These are phyloP conservation scores for Apiotrichum montevideense DNA, from an alignment of 1,284 basidiomycete genomes.

Conservation along the genomic window DNA sequence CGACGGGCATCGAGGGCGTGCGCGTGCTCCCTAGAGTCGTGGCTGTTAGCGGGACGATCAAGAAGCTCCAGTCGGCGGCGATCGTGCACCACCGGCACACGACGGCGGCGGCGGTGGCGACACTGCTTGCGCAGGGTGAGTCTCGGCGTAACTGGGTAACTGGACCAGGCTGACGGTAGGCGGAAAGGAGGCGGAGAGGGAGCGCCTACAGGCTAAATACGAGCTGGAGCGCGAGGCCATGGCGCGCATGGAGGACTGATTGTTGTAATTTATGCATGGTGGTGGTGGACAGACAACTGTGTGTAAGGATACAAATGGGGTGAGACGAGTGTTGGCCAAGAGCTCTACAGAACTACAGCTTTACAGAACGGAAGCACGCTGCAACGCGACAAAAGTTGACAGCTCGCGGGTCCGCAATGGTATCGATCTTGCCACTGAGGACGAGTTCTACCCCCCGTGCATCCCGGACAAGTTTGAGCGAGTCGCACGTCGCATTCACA, in stretches of 20 bases:
- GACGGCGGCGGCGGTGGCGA: slow-evolving; percentile 21
- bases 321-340: background rate
- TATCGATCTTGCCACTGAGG: background rate
- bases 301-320: background rate
- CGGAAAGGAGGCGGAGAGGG: slow-evolving; percentile 12
- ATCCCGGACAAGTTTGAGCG: slow-evolving; percentile 16
- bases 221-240: slow-evolving; percentile 12
- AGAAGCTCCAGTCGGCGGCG: slow-evolving; percentile 38
- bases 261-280: slow-evolving; percentile 14
- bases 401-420: slow-evolving; percentile 5
- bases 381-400: slow-evolving; percentile 7
- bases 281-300: background rate
- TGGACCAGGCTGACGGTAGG: slow-evolving; percentile 3
- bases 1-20: slow-evolving; percentile 16
- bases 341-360: background rate
- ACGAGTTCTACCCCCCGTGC: slow-evolving; percentile 13
- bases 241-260: slow-evolving; percentile 12
- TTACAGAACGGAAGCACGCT: slow-evolving; percentile 9
- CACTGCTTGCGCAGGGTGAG: slow-evolving; percentile 14
- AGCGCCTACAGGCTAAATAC: slow-evolving; percentile 6
- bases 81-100: slow-evolving; percentile 37
- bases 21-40: slow-evolving; percentile 36
- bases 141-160: background rate
- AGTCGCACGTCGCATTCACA: slow-evolving; percentile 5
- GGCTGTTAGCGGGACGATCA: slow-evolving; percentile 41